Percentiles rank a stretch among this genome's conserved stretches.
These are phyloP conservation scores for Phytopythium chamaehyphon DNA, from an alignment of 352 stramenopile genomes.

Conservation along the genomic window DNA sequence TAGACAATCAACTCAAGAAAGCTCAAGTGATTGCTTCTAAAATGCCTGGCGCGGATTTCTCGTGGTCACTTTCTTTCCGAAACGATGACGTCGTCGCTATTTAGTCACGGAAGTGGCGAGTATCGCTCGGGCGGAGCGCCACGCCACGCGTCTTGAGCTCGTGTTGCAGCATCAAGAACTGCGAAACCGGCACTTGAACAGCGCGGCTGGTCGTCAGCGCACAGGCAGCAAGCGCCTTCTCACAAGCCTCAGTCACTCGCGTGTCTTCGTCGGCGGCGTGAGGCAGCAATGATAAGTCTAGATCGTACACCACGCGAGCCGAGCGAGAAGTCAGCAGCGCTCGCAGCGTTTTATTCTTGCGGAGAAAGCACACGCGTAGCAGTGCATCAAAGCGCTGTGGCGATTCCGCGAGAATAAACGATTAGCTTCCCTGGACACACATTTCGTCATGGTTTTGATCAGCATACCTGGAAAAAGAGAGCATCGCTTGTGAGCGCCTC, in stretches of 20 bases:
- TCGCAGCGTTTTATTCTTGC: conserved; percentile 87
- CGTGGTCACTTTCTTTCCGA: neutral
- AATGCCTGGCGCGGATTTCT: conserved; percentile 1
- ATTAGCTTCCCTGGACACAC: too few relatives aligned
- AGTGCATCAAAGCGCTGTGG: conserved; percentile 68
- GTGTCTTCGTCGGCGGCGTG: conserved; percentile 26
- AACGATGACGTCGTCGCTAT: neutral
- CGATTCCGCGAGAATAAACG: too few relatives aligned
- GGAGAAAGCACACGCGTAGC: conserved; percentile 68
- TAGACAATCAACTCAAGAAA: neutral
- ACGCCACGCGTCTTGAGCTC: conserved; percentile 39
- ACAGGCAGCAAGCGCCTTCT: conserved; percentile 42
- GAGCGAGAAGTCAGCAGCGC: conserved; percentile 66
- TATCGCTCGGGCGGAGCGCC: conserved; percentile 45
- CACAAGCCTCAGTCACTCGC: conserved; percentile 34
- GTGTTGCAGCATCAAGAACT: conserved; percentile 62
- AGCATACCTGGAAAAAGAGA: conserved; percentile 47
- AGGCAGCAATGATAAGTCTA: conserved; percentile 14
- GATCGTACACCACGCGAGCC: conserved; percentile 28
- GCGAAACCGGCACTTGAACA: conserved; percentile 53
- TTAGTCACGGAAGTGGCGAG: conserved; percentile 66
- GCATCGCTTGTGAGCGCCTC: conserved; percentile 16
- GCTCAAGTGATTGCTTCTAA: neutral
- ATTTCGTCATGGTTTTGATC: neutral
- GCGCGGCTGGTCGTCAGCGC: conserved; percentile 44